Percentiles rank a stretch among this genome's conserved stretches.
Conservation (phyloP, 345 rosid genomes). For the Nasturtium officinale region DNA sequence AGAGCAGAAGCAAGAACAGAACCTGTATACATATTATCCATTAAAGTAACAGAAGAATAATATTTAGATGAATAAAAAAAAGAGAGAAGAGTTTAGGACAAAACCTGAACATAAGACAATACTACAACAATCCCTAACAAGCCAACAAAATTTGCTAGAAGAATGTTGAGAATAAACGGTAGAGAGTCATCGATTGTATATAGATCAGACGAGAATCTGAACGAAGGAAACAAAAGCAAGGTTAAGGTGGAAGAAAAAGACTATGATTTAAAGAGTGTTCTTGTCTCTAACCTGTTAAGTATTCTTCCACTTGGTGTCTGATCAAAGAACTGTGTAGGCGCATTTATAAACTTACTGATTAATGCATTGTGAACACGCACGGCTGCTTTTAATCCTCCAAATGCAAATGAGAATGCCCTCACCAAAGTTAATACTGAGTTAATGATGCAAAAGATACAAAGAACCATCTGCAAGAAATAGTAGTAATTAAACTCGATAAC, state of each 20-base stretch:
- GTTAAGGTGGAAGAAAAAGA: slow-evolving; percentile 24
- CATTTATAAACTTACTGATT: slow-evolving; percentile 68
- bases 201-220: slow-evolving; percentile 88
- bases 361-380: slow-evolving; percentile 65
- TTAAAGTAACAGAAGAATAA: background rate
- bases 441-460: slow-evolving; percentile 69
- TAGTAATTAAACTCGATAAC: slow-evolving; percentile 18
- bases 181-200: slow-evolving; percentile 96
- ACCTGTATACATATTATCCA: slow-evolving; percentile 52
- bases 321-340: slow-evolving; percentile 84
- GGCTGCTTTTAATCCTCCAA: slow-evolving; percentile 87
- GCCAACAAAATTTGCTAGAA: slow-evolving; percentile 88
- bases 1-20: slow-evolving; percentile 71
- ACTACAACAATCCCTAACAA: slow-evolving; percentile 80
- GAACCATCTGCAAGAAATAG: slow-evolving; percentile 59
- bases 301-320: slow-evolving; percentile 96
- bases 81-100: slow-evolving; percentile 21
- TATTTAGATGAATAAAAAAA: background rate
- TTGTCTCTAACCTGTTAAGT: slow-evolving; percentile 74
- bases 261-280: slow-evolving; percentile 5
- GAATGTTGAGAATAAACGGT: slow-evolving; percentile 92
- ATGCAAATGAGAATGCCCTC: slow-evolving; percentile 96
- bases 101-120: slow-evolving; percentile 91
- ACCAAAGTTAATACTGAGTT: slow-evolving; percentile 75
- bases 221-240: slow-evolving; percentile 16